Evolutionary conservation across 306 rosid genomes (phyloP).

Genomic region (Rubus idaeus): DNA sequence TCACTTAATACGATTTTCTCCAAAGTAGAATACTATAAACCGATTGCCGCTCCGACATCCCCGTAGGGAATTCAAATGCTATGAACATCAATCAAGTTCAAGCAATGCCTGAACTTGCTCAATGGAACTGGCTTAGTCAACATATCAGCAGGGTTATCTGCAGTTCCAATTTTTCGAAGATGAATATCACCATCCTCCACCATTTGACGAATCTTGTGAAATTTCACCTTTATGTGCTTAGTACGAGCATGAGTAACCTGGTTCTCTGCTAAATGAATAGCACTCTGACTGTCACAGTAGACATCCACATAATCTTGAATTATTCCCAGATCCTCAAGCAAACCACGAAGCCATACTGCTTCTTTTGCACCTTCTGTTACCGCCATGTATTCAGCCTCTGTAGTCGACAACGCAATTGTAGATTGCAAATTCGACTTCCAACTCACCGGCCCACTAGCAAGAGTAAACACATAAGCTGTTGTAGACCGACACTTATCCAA

Average conservation of each 20-base stretch:
- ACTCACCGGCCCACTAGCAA: neutral
- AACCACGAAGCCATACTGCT: neutral
- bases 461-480: neutral
- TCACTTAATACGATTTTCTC: neutral
- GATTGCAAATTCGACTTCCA: neutral
- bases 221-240: neutral
- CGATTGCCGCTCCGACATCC: neutral
- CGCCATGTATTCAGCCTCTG: neutral
- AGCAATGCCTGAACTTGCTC: constrained; percentile 1
- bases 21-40: too few species aligned
- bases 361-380: neutral
- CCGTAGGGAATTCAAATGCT: neutral
- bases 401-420: neutral
- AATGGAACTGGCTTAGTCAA: neutral
- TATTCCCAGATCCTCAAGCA: neutral
- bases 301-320: neutral
- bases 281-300: neutral
- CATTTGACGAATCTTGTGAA: neutral
- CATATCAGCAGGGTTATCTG: neutral
- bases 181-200: neutral
- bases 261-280: neutral
- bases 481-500: too few species aligned
- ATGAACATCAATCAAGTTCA: neutral
- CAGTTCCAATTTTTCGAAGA: neutral
- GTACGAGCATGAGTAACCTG: neutral